A percentile compares a stretch with the other conserved stretches of the same genome.
Conservation (phyloP, 306 rosid genomes). For the Prosopis cineraria region DNA sequence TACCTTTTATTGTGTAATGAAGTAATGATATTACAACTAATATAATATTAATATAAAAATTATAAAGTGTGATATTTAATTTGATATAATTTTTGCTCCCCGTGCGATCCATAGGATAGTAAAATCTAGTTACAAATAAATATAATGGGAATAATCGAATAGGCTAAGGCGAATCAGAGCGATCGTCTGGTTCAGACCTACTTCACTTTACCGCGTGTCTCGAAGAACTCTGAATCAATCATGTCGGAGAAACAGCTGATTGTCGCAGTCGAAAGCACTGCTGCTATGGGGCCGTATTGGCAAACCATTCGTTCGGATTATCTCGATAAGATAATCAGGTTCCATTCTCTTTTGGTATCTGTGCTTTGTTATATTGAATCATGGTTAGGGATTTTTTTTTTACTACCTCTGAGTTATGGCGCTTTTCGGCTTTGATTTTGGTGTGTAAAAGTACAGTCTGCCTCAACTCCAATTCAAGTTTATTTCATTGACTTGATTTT, state of each 20-base stretch:
- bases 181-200: neutral
- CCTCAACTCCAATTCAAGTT: too few relatives aligned
- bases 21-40: too few relatives aligned
- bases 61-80: too few relatives aligned
- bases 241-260: constrained; percentile 89
- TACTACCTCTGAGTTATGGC: neutral
- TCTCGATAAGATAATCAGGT: constrained; percentile 83
- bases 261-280: constrained; percentile 80
- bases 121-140: too few relatives aligned
- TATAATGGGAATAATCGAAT: too few relatives aligned
- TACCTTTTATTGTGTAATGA: too few relatives aligned
- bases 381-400: neutral
- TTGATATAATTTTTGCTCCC: too few relatives aligned
- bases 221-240: neutral
- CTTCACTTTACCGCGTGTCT: neutral
- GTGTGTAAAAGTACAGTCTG: neutral
- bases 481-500: too few relatives aligned
- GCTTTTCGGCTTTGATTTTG: neutral
- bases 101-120: too few relatives aligned
- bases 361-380: neutral
- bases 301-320: constrained; percentile 58
- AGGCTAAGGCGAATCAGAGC: neutral
- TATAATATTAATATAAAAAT: too few relatives aligned
- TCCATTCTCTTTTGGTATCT: neutral
- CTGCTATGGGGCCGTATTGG: constrained; percentile 90